These are phyloP conservation scores for Hemileccinum impolitum DNA, from an alignment of 768 basidiomycete genomes.

Conservation along the genomic window DNA sequence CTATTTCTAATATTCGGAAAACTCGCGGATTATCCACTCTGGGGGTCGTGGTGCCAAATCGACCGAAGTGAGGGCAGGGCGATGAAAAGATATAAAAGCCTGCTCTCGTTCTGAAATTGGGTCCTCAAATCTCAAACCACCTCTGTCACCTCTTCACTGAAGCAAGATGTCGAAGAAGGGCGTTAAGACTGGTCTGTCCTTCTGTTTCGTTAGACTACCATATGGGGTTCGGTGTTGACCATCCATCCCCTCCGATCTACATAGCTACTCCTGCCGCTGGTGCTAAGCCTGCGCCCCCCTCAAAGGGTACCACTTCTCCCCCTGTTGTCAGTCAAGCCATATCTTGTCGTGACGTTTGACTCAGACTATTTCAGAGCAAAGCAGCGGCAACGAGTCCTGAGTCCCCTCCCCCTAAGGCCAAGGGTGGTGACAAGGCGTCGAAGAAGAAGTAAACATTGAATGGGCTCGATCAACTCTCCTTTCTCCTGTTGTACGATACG, in stretches of 20 bases:
- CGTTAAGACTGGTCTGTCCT: slow-evolving; percentile 22
- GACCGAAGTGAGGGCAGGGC: slow-evolving; percentile 30
- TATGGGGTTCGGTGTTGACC: slow-evolving; percentile 9
- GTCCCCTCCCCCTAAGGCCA: slow-evolving; percentile 27
- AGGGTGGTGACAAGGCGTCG: slow-evolving; percentile 21
- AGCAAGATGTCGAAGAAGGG: slow-evolving; percentile 24
- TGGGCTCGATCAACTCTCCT: neutral
- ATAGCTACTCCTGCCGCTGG: slow-evolving; percentile 14
- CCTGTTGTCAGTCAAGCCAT: slow-evolving; percentile 11
- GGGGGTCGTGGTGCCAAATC: slow-evolving; percentile 13
- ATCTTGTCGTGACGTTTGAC: neutral
- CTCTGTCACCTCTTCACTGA: slow-evolving; percentile 5
- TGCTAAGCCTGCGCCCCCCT: slow-evolving; percentile 18
- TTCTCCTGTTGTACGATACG: slow-evolving; percentile 3
- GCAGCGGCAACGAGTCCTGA: slow-evolving; percentile 18
- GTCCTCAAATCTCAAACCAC: neutral
- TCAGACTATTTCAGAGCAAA: slow-evolving; percentile 18
- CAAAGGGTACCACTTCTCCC: slow-evolving; percentile 19
- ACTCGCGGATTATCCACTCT: slow-evolving; percentile 2
- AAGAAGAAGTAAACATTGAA: slow-evolving; percentile 30
- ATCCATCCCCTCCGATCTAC: neutral
- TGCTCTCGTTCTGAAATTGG: neutral
- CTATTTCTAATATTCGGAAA: slow-evolving; percentile 7
- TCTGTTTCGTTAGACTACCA: slow-evolving; percentile 11
- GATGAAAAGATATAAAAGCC: slow-evolving; percentile 20